Percentiles rank a stretch among this genome's conserved stretches.
Evolutionary conservation across 1,284 basidiomycete genomes (phyloP).

Genomic region (Ganoderma lingzhi): DNA sequence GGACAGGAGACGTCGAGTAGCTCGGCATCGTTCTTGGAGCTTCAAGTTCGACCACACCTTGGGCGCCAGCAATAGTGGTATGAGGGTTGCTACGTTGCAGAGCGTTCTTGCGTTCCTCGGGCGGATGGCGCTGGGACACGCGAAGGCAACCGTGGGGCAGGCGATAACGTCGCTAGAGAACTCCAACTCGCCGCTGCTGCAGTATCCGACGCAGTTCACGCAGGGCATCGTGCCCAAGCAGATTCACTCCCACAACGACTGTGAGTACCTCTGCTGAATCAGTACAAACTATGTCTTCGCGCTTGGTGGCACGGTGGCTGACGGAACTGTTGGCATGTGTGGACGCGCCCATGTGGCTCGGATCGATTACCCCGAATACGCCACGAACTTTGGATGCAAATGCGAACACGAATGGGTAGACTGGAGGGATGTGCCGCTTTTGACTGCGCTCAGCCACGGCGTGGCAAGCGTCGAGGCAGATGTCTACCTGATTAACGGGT

Average conservation of each 20-base stretch:
- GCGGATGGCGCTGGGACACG: conserved; percentile 17
- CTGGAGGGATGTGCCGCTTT: conserved; percentile 60
- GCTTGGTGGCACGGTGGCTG: neutral
- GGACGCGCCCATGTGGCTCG: neutral
- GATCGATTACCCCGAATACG: neutral
- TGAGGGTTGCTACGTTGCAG: conserved; percentile 10
- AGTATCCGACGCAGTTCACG: conserved; percentile 60
- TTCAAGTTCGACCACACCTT: neutral
- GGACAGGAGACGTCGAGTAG: neutral
- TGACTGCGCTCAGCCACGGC: conserved; percentile 57
- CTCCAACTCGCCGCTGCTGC: conserved; percentile 51
- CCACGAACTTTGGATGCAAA: neutral
- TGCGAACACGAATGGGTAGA: conserved; percentile 42
- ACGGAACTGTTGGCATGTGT: neutral
- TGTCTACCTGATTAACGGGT: conserved; percentile 56
- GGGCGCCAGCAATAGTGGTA: conserved; percentile 2
- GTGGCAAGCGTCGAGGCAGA: conserved; percentile 65
- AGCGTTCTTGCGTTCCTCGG: conserved; percentile 9
- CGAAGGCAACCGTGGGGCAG: conserved; percentile 44
- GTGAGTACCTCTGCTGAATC: conserved; percentile 40
- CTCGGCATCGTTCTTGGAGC: neutral
- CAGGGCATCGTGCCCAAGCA: conserved; percentile 58
- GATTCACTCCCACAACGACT: conserved; percentile 66
- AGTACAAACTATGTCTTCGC: too few relatives aligned
- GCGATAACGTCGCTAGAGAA: conserved; percentile 50